Evolutionary conservation across 2,329 filamentous ascomycete species (phyloP), one percentile per base, ranked within the genome.

Genomic region (Dothiorella sarmentorum): DNA sequence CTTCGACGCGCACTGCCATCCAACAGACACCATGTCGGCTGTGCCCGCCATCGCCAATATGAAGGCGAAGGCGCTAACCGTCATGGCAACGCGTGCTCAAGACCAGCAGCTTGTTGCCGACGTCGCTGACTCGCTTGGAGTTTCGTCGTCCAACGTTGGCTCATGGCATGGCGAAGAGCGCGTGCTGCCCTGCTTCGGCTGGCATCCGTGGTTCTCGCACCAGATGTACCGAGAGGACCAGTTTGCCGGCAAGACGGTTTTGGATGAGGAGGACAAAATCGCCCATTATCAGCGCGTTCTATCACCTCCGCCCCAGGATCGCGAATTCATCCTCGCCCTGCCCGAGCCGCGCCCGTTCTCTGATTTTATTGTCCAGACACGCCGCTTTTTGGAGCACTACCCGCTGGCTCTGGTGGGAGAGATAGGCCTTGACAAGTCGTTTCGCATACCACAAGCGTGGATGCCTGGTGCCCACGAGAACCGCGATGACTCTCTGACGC

Each of bases 121-220:
- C 37, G 78, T 87, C 26, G 86, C 88, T 27, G 75, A 78, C 3
- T 67, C 76, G 13, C 78, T 85, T 65, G 81, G 82, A 33, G 68
- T 87, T 47, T 70, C 64, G 29, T 67, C 67, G 2, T 18, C 62
- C 1, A 31, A 42, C 11, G 20, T 59, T 26, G 67, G 71, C 13
- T 37, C 64, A 17, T 70, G 68, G 61, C 58, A 65, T 18, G 61
- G 67, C 51, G 63, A 74, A 42, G 74, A 77, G 61, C 78, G 76
- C 59, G 72, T 87, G 24, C 65, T 93, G 3, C 88, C 90, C 0
- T 85, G 85, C n/a, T 93, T 92, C 73, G 90, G 90, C 18, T 92
- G 89, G 88, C 90, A 94, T 69, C 90, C 90, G 1, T 94, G 90
- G 90, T 93, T 92, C 71, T 88, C 89, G 1, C 80, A 93, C 70